Percentiles rank a stretch among this genome's conserved stretches.
phyloP scores from a whole-genome alignment of 768 basidiomycete species.

The Tubosaeta sp. region DNA sequence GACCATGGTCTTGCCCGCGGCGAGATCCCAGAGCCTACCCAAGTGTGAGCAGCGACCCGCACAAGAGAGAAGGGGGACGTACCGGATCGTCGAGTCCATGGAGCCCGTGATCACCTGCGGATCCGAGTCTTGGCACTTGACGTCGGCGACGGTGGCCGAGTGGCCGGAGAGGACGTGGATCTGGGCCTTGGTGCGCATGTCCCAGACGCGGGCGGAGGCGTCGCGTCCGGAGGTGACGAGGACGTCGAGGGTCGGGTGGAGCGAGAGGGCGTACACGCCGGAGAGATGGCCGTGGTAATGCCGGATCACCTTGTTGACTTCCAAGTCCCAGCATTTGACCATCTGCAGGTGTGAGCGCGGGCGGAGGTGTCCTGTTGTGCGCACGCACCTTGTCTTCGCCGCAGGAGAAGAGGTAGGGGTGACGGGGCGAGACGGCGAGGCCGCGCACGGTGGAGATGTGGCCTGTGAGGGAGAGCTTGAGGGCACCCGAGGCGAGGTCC shows the following conservation, averaged over 20 bases:
- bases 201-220: conserved; percentile 97
- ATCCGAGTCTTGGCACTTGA: conserved; percentile 94
- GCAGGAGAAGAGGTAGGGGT: conserved; percentile 96
- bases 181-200: conserved; percentile 97
- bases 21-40: conserved; percentile 91
- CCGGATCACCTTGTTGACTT: conserved; percentile 97
- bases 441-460: conserved; percentile 97
- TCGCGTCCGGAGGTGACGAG: conserved; percentile 95
- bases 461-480: conserved; percentile 94
- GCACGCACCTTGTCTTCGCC: conserved; percentile 89
- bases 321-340: conserved; percentile 99
- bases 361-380: not conserved
- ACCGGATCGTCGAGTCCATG: conserved; percentile 97
- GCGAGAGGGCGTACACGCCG: conserved; percentile 88
- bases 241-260: conserved; percentile 95
- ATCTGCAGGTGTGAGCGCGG: conserved; percentile 49
- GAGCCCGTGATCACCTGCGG: conserved; percentile 97
- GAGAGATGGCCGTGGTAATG: conserved; percentile 99
- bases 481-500: conserved; percentile 96
- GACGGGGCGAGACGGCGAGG: conserved; percentile 84
- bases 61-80: conserved; percentile 14
- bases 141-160: conserved; percentile 91
- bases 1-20: conserved; percentile 94
- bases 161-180: conserved; percentile 93
- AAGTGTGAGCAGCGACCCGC: not conserved